Base-by-base conservation (phyloP, 805 yeast species). In the Saitoella complicata region DNA sequence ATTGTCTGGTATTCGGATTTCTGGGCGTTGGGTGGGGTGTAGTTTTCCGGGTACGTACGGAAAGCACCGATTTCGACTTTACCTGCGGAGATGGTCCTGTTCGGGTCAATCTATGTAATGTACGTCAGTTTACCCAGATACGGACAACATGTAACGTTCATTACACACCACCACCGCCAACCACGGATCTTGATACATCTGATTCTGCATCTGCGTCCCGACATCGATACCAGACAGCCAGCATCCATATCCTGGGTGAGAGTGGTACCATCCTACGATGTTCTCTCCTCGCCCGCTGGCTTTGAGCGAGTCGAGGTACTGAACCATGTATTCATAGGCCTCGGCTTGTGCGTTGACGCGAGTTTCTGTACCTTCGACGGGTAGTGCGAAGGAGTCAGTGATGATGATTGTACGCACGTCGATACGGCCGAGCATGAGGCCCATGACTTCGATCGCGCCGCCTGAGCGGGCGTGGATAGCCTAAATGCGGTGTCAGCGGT, bases 161-260 rank as follows among this genome's bases (percentile, higher is more conserved):
- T 9, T 1, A 42, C 52, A 7, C 41, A 51, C 71, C 6, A 86
- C 95, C 32, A 86, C 66, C 0, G 95, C 95, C 46, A 86, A 66
- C 56, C 82, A 86, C 1, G 96, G 96, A 54, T 86, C 96, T 59
- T 86, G 95, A 57, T 77, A 85, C 46, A 73, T 75, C 61, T 86
- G 96, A 55, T 87, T 85, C 57, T 85, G 69, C 21, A 66, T 57
- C 58, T 88, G 97, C 0, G 97, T 88, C 39, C 82, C 78, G 33
- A 91, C 94, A 61, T 88, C 97, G 37, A 88, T 85, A 4, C 91
- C 93, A 45, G 91, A 78, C 39, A 88, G 62, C 95, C 96, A 88
- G 59, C 96, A 87, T 11, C 95, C 96, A 60, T 86, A 88, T 0
- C 95, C 95, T 0, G 98, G 98, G 60, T 88, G 98, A 5, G 88